Evolutionary conservation across 2,329 filamentous ascomycete species (phyloP).

Genomic region (Exophiala spinifera): DNA sequence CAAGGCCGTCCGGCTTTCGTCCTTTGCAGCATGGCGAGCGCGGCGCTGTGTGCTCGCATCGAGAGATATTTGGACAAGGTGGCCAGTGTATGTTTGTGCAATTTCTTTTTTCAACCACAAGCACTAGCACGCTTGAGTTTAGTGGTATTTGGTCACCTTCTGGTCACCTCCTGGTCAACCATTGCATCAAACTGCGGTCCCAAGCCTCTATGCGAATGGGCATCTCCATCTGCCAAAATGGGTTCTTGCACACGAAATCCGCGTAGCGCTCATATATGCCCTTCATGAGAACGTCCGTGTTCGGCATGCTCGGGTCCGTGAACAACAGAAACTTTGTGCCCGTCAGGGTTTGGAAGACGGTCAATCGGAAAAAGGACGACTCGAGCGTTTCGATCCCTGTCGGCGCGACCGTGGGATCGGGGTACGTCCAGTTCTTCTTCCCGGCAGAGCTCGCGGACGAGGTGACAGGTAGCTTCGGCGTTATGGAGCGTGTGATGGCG

Average conservation of each 20-base stretch:
- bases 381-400: constrained; percentile 88
- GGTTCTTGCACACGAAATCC: constrained; percentile 99
- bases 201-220: constrained; percentile 93
- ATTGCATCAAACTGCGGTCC: constrained; percentile 78
- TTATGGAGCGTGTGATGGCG: constrained; percentile 59
- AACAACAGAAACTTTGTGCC: constrained; percentile 95
- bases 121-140: no score
- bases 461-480: constrained; percentile 39
- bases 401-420: constrained; percentile 34
- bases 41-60: no score
- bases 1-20: no score
- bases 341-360: constrained; percentile 92
- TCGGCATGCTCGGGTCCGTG: constrained; percentile 83
- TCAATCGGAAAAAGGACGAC: constrained; percentile 88
- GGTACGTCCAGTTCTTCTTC: constrained; percentile 31
- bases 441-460: constrained; percentile 33
- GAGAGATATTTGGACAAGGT: no score
- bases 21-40: no score
- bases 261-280: constrained; percentile 92
- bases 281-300: constrained; percentile 77
- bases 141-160: not conserved
- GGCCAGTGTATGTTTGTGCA: no score
- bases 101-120: no score
- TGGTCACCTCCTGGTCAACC: constrained; percentile 60
- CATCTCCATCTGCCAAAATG: constrained; percentile 98